Evolutionary conservation across 2,329 filamentous ascomycete species (phyloP), one percentile per base, ranked within the genome.

Genomic region (Elsinoe australis): DNA sequence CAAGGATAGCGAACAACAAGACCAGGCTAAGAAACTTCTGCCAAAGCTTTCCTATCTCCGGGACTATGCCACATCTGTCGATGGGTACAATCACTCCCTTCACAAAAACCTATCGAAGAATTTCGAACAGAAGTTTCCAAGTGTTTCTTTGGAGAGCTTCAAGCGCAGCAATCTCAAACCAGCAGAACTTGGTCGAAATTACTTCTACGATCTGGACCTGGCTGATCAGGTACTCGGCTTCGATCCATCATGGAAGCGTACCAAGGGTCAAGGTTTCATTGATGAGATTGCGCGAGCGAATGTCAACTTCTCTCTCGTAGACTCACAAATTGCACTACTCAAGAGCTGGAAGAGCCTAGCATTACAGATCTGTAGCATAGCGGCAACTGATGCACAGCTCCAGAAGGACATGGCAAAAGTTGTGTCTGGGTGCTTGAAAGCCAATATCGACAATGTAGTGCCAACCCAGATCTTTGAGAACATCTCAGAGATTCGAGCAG

Each of bases 281-380:
- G 76, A 78, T 41, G 92, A 98, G 62, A 83, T 98, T 67, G 78
- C 82, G 58, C 80, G 81, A 52, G 92, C 90, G 33, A 98, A 98
- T 64, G 71, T 84, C 53, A 96, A 98, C 64, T 65, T 98, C 46
- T 94, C 89, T 18, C 72, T 95, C 26, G 87, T 98, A 26, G 88
- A 96, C 63, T 86, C 90, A 18, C 88, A 98, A 69, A 82, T 92
- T 55, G 78, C 80, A 34, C 77, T 98, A 14, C 83, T 95, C 54
- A 81, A 87, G 57, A 85, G 87, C 49, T 96, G 90, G 87, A 89
- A 94, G 63, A 82, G 87, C 51, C 74, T 98, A 6, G 78, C 90
- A 10, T 74, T 92, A 42, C 90, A 95, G 59, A 75, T 98, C 41
- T 87, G 84, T 61, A 79, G 79, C n/a, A 69, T 75, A 32, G 72